These are phyloP conservation scores for Taxillus chinensis DNA, from an alignment of 164 flowering plant genomes.

Conservation along the genomic window DNA sequence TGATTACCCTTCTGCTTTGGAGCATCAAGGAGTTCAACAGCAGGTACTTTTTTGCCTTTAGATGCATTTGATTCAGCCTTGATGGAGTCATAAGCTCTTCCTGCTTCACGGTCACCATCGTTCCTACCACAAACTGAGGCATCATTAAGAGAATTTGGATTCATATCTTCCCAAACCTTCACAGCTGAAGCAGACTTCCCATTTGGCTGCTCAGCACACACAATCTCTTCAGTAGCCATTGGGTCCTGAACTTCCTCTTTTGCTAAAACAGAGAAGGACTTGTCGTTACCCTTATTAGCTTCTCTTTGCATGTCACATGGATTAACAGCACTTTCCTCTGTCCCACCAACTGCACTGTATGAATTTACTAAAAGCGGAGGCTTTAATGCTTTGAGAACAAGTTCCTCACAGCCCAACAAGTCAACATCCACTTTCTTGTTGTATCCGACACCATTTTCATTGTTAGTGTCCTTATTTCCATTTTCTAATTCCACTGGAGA, in stretches of 20 bases:
- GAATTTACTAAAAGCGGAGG: conserved; percentile 42
- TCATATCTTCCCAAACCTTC: conserved; percentile 16
- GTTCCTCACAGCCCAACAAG: conserved; percentile 27
- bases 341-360: conserved; percentile 8
- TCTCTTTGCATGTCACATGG: conserved; percentile 8
- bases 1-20: conserved; percentile 16
- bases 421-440: conserved; percentile 23
- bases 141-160: conserved; percentile 9
- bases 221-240: conserved; percentile 6
- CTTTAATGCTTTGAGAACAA: conserved; percentile 39
- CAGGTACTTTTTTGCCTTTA: conserved; percentile 14
- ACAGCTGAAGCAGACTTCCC: conserved; percentile 12
- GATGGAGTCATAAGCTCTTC: conserved; percentile 12
- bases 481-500: conserved; percentile 2
- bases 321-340: conserved; percentile 5
- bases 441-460: too few species aligned
- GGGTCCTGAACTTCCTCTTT: conserved; percentile 14
- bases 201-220: conserved; percentile 11
- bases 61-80: conserved; percentile 12
- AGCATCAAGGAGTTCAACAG: conserved; percentile 13
- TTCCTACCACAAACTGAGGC: conserved; percentile 8
- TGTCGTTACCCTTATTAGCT: conserved; percentile 10
- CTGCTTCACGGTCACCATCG: conserved; percentile 12
- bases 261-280: conserved; percentile 2
- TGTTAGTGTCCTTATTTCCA: too few species aligned